These are phyloP conservation scores for Chenopodium berlandieri DNA, from an alignment of 148 eudicot genomes.

Conservation along the genomic window DNA sequence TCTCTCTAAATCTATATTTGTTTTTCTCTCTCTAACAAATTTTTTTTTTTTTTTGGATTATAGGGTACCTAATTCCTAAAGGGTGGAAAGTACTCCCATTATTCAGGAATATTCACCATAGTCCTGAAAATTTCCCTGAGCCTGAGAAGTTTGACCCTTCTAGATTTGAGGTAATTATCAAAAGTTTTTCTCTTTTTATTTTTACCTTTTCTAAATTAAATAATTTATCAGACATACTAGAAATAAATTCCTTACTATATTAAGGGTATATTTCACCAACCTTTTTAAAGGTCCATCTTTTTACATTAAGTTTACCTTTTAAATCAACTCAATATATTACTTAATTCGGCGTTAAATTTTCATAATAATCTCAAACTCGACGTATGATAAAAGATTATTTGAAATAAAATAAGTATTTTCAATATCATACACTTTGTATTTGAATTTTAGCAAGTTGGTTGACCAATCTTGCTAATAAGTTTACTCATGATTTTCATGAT, in stretches of 20 bases:
- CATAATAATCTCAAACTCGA: too few relatives aligned
- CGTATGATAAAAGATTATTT: too few relatives aligned
- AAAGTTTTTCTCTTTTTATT: not conserved
- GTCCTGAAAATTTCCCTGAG: slow-evolving; percentile 41
- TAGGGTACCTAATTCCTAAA: slow-evolving; percentile 67
- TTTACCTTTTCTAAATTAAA: not conserved
- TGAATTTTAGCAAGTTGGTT: not conserved
- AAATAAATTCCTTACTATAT: not conserved
- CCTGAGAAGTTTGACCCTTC: slow-evolving; percentile 69
- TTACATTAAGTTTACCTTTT: too few relatives aligned
- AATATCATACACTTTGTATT: too few relatives aligned
- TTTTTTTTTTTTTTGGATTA: not conserved
- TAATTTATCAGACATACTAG: slow-evolving; percentile 3
- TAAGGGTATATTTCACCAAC: slow-evolving; percentile 5
- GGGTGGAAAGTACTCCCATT: slow-evolving; percentile 78
- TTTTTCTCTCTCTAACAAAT: not conserved
- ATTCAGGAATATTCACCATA: slow-evolving; percentile 67
- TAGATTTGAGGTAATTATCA: slow-evolving; percentile 61
- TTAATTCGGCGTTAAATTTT: too few relatives aligned
- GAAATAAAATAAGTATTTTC: too few relatives aligned
- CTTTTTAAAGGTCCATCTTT: not conserved
- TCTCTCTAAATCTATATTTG: not conserved
- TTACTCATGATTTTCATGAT: not conserved
- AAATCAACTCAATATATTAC: too few relatives aligned
- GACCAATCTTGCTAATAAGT: not conserved